Percentiles rank a stretch among this genome's conserved stretches.
Evolutionary conservation across 2,329 filamentous ascomycete genomes (phyloP).

Genomic region (Exophiala sp.): DNA sequence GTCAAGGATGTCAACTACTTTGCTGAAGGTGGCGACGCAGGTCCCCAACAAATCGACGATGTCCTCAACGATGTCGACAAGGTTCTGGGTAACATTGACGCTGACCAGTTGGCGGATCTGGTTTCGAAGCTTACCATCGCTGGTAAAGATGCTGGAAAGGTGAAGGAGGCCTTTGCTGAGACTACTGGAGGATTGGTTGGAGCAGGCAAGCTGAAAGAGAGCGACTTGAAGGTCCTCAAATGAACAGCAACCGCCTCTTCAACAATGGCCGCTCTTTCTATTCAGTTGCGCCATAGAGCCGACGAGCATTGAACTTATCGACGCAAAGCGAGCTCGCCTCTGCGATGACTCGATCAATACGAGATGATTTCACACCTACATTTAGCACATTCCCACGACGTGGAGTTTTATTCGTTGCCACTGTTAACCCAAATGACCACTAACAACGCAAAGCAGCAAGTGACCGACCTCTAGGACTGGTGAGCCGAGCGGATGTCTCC

Average conservation of each 20-base stretch:
- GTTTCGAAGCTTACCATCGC: slow-evolving; percentile 71
- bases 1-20: slow-evolving; percentile 99
- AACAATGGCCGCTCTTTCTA: neutral
- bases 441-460: too few species aligned
- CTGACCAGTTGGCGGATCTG: slow-evolving; percentile 80
- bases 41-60: slow-evolving; percentile 68
- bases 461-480: too few species aligned
- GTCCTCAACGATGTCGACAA: slow-evolving; percentile 81
- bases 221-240: slow-evolving; percentile 61
- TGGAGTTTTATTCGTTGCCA: too few species aligned
- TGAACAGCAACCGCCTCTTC: slow-evolving; percentile 6
- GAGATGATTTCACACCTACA: neutral
- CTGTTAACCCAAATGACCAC: too few species aligned
- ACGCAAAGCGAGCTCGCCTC: neutral
- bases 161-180: slow-evolving; percentile 74
- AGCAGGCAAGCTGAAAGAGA: slow-evolving; percentile 79
- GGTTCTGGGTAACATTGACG: slow-evolving; percentile 79
- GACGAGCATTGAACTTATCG: neutral
- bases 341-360: neutral
- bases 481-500: too few species aligned
- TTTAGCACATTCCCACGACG: too few species aligned
- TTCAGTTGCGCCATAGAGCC: neutral
- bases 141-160: slow-evolving; percentile 71
- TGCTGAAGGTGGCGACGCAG: slow-evolving; percentile 60
- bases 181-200: slow-evolving; percentile 72